Evolutionary conservation across 345 rosid species (phyloP).

Genomic region (Sapria himalayana): DNA sequence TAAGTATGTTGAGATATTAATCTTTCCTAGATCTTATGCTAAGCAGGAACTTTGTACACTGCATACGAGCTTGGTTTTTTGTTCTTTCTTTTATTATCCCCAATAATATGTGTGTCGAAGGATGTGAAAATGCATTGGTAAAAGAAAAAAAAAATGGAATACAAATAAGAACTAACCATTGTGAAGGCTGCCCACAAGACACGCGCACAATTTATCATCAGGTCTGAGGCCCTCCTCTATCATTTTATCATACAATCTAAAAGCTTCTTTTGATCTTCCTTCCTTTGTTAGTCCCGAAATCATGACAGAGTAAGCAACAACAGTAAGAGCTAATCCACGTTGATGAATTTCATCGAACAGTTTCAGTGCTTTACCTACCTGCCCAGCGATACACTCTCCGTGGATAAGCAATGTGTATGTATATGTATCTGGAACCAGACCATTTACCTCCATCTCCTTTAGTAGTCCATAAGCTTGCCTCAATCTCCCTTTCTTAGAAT

Average conservation of each 20-base stretch:
- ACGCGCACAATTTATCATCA: conserved; percentile 47
- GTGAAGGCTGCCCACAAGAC: conserved; percentile 59
- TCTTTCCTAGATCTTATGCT: too few species aligned
- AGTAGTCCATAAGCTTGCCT: conserved; percentile 40
- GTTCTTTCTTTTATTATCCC: too few species aligned
- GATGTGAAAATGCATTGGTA: too few species aligned
- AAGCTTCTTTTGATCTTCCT: conserved; percentile 73
- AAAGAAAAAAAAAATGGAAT: too few species aligned
- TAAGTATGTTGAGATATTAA: too few species aligned
- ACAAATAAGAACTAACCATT: too few species aligned
- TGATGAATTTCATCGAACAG: conserved; percentile 32
- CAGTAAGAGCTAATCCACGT: conserved; percentile 26
- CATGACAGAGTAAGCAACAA: conserved; percentile 38
- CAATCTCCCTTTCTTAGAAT: conserved; percentile 40
- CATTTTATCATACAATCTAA: conserved; percentile 43
- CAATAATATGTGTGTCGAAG: too few species aligned
- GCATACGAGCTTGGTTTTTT: too few species aligned
- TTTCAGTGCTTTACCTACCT: conserved; percentile 40
- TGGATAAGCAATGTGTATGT: conserved; percentile 64
- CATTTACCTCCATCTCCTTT: conserved; percentile 31
- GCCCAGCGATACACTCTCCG: conserved; percentile 48
- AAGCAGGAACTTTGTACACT: too few species aligned
- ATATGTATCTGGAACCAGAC: conserved; percentile 30
- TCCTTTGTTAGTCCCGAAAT: conserved; percentile 53
- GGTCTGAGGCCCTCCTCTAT: conserved; percentile 30